Base-by-base conservation (phyloP, 257 asterid species). In the Ilex asprella region DNA sequence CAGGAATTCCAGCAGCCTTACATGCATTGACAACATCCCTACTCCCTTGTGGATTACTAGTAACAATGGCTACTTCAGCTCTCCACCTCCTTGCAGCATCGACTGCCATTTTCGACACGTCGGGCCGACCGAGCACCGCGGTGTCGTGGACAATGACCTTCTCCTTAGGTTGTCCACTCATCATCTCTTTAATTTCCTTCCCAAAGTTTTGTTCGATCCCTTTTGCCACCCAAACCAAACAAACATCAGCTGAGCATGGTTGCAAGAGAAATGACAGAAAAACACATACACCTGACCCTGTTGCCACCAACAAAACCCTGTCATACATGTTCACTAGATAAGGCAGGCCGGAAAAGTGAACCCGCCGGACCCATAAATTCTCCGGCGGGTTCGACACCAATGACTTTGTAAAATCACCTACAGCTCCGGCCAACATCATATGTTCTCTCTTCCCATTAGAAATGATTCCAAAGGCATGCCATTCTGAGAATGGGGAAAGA, bases 341-440 rank as follows among this genome's bases (percentile, higher is more conserved):
- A 0, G 95, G 95, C 8, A 86, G 67, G 1, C 95, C 95, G 0
- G 87, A 89, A 10, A 86, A 86, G 71, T 80, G 95, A 30, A 86
- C 92, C 30, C 61, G 73, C 21, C 95, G 68, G 7, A 86, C 87
- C 95, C 95, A 86, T 43, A 86, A 47, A 61, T 84, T 86, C 58
- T 69, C 69, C 0, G 92, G 95, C 12, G 84, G 87, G 2, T 65
- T 60, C 0, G 77, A 7, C 3, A 84, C 92, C 10, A 84, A 62
- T 0, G 92, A 73, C 43, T 71, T 82, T 2, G 95, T 86, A 66
- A 84, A 86, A 73, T 86, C 95, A 2, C 95, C 89, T 3, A 86
- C 95, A 0, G 95, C 92, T 12, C 95, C 95, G 3, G 95, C 95
- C 3, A 86, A 70, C 86, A 86, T 86, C 92, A 80, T 80, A 75